Conservation (phyloP, 1,284 basidiomycete genomes). For the Melampsora larici-populina region DNA sequence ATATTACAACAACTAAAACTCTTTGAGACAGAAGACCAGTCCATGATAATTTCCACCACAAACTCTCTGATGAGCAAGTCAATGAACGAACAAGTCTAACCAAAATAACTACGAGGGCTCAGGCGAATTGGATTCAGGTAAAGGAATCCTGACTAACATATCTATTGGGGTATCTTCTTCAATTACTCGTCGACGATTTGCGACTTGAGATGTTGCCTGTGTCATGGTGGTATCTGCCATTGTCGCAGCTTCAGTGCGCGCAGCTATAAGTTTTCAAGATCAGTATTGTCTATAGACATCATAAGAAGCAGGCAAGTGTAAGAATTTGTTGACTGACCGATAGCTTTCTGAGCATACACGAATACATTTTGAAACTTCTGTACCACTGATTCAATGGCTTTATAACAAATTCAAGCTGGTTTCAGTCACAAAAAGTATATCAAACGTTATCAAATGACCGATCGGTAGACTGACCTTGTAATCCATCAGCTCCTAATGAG, state of each 20-base stretch:
- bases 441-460: not conserved
- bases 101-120: not conserved
- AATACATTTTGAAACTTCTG: slow-evolving; percentile 33
- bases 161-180: slow-evolving; percentile 10
- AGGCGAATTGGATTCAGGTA: not conserved
- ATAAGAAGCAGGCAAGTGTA: too few relatives aligned
- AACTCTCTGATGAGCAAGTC: too few relatives aligned
- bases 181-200: not conserved
- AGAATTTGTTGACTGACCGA: slow-evolving; percentile 4
- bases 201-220: not conserved
- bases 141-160: slow-evolving; percentile 26
- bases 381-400: slow-evolving; percentile 31
- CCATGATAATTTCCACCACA: too few relatives aligned
- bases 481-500: slow-evolving; percentile 3
- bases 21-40: too few relatives aligned
- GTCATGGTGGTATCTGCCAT: not conserved
- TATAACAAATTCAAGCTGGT: not conserved
- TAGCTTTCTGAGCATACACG: slow-evolving; percentile 27
- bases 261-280: not conserved
- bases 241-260: not conserved
- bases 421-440: not conserved
- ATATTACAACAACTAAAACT: too few relatives aligned
- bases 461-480: not conserved
- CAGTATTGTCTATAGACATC: too few relatives aligned
- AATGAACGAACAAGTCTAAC: too few relatives aligned